Evolutionary conservation across 2,329 filamentous ascomycete species (phyloP), one percentile per base, ranked within the genome.

Genomic region (Fusarium sp.): DNA sequence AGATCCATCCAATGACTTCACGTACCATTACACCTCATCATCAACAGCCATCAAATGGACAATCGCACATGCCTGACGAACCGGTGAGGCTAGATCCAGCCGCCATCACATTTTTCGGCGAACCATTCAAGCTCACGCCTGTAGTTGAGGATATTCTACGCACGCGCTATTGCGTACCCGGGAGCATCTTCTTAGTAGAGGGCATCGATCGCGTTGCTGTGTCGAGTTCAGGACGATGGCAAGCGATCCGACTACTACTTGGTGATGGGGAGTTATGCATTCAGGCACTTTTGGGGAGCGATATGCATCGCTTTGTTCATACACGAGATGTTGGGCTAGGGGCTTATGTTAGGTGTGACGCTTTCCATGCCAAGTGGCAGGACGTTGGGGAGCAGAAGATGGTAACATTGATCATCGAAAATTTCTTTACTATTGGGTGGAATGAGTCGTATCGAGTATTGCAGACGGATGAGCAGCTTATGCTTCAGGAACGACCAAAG

Each of bases 211-310:
- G 71, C 18, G 65, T 80, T 1, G 74, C 81, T 2, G 76, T 84
- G 0, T 79, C 82, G 1, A 57, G 67, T 8, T 77, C 74, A 4
- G 77, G 72, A 18, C 73, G 79, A 74, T 83, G 83, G 80, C 83
- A 85, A 32, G 78, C 80, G 3, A 72, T 87, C 1, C 80, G 86
- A 4, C 68, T 89, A 14, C 57, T 88, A 1, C 81, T 89, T 0
- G 84, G 86, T 40, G 87, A 89, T 67, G 86, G 86, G 2, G 80
- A 84, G 70, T 75, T 87, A 6, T 88, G 84, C 68, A 81, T 89
- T n/a, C 86, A 89, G 73, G 85, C 85, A 0, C 75, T 89, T 10
- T 74, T 88, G 44, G 76, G 77, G 9, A 77, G 81, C 2, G 81
- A 81, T 49, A 80, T 85, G 77, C 85, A 88, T 53, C 79, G 81